These are phyloP conservation scores for Penicillium cinerascens DNA, from an alignment of 495 filamentous ascomycete genomes.

Conservation along the genomic window DNA sequence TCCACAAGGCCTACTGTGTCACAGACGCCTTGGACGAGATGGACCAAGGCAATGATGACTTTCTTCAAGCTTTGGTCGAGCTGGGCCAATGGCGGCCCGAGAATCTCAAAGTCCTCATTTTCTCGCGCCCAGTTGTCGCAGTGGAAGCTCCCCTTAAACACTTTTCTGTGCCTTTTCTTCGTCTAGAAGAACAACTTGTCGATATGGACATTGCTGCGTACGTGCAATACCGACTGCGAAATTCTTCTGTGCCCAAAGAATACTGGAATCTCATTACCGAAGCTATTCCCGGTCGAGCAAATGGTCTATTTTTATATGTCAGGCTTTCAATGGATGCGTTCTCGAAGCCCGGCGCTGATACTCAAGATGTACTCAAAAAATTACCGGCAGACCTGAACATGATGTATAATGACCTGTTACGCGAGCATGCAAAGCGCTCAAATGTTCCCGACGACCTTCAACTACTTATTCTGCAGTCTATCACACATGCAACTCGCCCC, in stretches of 20 bases:
- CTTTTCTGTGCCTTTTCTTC: conserved; percentile 20
- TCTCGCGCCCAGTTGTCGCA: conserved; percentile 24
- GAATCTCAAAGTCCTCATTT: conserved; percentile 42
- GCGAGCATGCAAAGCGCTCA: conserved; percentile 35
- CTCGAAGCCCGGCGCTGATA: conserved; percentile 14
- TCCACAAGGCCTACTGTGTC: conserved; percentile 42
- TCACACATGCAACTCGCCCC: conserved; percentile 48
- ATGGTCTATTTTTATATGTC: conserved; percentile 29
- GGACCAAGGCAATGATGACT: conserved; percentile 29
- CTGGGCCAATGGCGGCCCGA: conserved; percentile 37
- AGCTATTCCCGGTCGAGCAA: conserved; percentile 10
- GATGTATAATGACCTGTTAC: conserved; percentile 45
- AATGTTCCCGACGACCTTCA: conserved; percentile 38
- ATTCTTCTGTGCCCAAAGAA: conserved; percentile 9
- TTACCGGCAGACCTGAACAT: conserved; percentile 39
- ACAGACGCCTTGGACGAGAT: conserved; percentile 37
- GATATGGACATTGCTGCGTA: conserved; percentile 42
- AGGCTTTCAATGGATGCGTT: conserved; percentile 46
- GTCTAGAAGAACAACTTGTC: conserved; percentile 33
- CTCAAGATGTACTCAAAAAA: conserved; percentile 14
- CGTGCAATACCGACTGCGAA: conserved; percentile 27
- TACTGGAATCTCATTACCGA: conserved; percentile 27
- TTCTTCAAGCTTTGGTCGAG: conserved; percentile 27
- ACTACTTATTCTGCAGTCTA: conserved; percentile 41
- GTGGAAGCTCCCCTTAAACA: conserved; percentile 2